These are phyloP conservation scores for Aspergillus oerlinghausenensis DNA, from an alignment of 2,329 filamentous ascomycete genomes.

Conservation along the genomic window DNA sequence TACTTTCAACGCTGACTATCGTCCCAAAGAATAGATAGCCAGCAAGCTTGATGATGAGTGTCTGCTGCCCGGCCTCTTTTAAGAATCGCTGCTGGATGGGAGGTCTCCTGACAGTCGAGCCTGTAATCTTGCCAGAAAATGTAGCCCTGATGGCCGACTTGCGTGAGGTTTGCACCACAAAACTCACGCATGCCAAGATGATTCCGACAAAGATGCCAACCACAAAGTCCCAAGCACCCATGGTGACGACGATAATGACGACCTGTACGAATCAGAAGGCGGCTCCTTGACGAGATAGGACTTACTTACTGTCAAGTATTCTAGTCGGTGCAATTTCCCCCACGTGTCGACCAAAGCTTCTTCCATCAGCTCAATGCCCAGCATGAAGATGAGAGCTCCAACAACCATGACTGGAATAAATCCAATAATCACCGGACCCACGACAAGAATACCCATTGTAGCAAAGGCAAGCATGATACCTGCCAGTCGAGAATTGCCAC, in stretches of 20 bases:
- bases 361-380: slow-evolving; percentile 85
- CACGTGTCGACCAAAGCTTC: slow-evolving; percentile 87
- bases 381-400: slow-evolving; percentile 86
- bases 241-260: slow-evolving; percentile 82
- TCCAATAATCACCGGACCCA: slow-evolving; percentile 83
- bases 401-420: slow-evolving; percentile 97
- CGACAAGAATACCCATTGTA: slow-evolving; percentile 76
- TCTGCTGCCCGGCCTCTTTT: slow-evolving; percentile 78
- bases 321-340: slow-evolving; percentile 78
- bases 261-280: slow-evolving; percentile 46
- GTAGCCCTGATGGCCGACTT: slow-evolving; percentile 83
- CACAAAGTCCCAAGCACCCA: slow-evolving; percentile 97
- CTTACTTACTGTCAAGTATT: slow-evolving; percentile 72
- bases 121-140: slow-evolving; percentile 84
- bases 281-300: background rate
- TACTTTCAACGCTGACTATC: slow-evolving; percentile 89
- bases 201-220: slow-evolving; percentile 90
- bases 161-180: slow-evolving; percentile 85
- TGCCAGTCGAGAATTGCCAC: slow-evolving; percentile 79
- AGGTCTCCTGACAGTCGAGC: slow-evolving; percentile 88
- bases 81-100: slow-evolving; percentile 84
- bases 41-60: slow-evolving; percentile 83
- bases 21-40: slow-evolving; percentile 99
- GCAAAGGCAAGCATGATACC: slow-evolving; percentile 77
- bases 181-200: slow-evolving; percentile 81